These are phyloP conservation scores for Arachis stenosperma DNA, from an alignment of 306 rosid genomes.

Conservation along the genomic window DNA sequence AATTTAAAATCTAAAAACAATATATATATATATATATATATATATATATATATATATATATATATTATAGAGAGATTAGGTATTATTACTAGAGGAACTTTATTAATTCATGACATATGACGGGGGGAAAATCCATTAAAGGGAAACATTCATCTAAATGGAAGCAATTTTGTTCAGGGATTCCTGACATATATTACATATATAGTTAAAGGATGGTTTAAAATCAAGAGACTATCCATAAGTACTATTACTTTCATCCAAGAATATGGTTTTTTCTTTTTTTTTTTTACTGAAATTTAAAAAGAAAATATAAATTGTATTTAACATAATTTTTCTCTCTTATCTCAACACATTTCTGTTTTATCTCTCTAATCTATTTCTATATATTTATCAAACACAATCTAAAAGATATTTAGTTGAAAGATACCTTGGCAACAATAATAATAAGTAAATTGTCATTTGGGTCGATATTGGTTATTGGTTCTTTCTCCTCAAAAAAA, in stretches of 20 bases:
- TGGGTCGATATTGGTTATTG: constrained; percentile 82
- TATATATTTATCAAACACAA: too few relatives aligned
- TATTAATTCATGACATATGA: neutral
- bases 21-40: too few relatives aligned
- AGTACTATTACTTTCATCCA: neutral
- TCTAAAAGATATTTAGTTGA: neutral
- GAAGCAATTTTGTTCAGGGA: constrained; percentile 99
- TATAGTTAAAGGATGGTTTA: constrained; percentile 19
- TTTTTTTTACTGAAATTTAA: too few relatives aligned
- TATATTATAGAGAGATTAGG: neutral
- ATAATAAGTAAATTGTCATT: constrained; percentile 90
- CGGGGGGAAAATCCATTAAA: constrained; percentile 25
- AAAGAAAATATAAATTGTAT: too few relatives aligned
- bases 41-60: too few relatives aligned
- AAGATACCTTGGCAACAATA: constrained; percentile 82
- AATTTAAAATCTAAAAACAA: too few relatives aligned
- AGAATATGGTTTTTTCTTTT: too few relatives aligned
- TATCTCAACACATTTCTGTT: too few relatives aligned
- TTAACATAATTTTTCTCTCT: too few relatives aligned
- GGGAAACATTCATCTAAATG: constrained; percentile 96
- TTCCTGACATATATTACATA: constrained; percentile 55
- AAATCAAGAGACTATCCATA: constrained; percentile 25
- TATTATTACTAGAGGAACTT: constrained; percentile 18
- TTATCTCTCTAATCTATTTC: too few relatives aligned
- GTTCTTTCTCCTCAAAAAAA: constrained; percentile 79